A percentile compares a stretch with the other conserved stretches of the same genome.
Conservation (phyloP, 768 basidiomycete species). For the Russula ochroleuca region DNA sequence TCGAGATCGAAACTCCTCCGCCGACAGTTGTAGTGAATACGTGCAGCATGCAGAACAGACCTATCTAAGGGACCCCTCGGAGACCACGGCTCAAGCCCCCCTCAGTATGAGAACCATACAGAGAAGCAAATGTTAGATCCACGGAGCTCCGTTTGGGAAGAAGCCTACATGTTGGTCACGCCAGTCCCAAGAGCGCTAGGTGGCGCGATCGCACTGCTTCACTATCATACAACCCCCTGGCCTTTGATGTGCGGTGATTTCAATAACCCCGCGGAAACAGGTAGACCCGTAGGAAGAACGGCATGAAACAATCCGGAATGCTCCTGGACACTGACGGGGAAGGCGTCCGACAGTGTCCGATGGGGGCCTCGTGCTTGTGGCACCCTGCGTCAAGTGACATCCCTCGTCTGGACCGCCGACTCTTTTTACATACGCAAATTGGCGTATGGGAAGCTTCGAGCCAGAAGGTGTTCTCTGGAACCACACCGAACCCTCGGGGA, state of each 20-base stretch:
- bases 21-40: background rate
- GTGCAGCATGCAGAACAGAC: background rate
- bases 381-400: constrained; percentile 14
- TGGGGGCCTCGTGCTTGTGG: constrained; percentile 16
- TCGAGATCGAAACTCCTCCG: constrained; percentile 9
- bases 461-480: constrained; percentile 3
- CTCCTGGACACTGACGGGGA: background rate
- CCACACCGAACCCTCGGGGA: constrained; percentile 11
- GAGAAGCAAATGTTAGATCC: constrained; percentile 19
- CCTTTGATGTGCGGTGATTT: constrained; percentile 13
- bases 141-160: constrained; percentile 16
- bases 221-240: background rate
- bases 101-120: background rate
- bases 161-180: background rate
- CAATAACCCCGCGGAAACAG: background rate
- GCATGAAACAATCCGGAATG: background rate
- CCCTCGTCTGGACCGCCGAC: constrained; percentile 17
- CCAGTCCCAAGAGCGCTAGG: background rate
- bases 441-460: constrained; percentile 10
- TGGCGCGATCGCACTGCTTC: constrained; percentile 13
- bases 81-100: constrained; percentile 6
- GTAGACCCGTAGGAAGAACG: background rate
- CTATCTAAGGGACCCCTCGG: constrained; percentile 9
- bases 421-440: constrained; percentile 5
- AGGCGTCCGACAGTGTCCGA: constrained; percentile 5